Conservation (phyloP, 371 early-diverging fungal genomes). For the Zychaea mexicana region DNA sequence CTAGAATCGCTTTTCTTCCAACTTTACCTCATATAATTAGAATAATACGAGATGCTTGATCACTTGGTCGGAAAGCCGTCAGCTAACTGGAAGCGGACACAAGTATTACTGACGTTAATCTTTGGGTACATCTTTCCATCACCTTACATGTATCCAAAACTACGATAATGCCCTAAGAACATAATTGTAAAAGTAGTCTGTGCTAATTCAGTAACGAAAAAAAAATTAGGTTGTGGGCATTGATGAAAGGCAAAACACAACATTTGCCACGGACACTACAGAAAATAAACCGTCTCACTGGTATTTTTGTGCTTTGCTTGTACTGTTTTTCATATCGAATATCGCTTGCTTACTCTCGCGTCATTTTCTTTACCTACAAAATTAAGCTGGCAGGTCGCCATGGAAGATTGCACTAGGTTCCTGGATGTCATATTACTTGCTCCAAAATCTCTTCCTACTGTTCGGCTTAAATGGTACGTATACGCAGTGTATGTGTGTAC, state of each 20-base stretch:
- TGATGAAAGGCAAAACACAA: constrained; percentile 33
- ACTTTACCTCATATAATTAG: neutral
- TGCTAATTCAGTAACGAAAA: no score
- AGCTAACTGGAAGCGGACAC: constrained; percentile 82
- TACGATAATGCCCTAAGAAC: no score
- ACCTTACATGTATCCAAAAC: no score
- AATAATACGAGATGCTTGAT: constrained; percentile 71
- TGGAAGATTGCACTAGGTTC: constrained; percentile 83
- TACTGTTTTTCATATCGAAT: no score
- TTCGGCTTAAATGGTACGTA: constrained; percentile 61
- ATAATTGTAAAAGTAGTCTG: no score
- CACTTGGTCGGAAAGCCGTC: constrained; percentile 93
- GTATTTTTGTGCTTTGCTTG: no score
- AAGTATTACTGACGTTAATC: constrained; percentile 69
- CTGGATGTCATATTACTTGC: constrained; percentile 63
- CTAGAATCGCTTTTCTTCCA: neutral
- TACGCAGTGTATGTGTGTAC: neutral
- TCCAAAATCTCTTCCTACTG: constrained; percentile 58
- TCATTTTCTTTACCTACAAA: no score
- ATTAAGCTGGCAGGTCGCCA: constrained; percentile 63
- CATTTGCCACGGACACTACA: constrained; percentile 27
- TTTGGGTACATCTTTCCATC: constrained; percentile 48
- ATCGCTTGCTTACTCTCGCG: no score
- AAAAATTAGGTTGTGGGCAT: constrained; percentile 35
- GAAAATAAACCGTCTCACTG: constrained; percentile 24